These are phyloP conservation scores for Alternaria sp. DNA, from an alignment of 2,329 filamentous ascomycete genomes.

Conservation along the genomic window DNA sequence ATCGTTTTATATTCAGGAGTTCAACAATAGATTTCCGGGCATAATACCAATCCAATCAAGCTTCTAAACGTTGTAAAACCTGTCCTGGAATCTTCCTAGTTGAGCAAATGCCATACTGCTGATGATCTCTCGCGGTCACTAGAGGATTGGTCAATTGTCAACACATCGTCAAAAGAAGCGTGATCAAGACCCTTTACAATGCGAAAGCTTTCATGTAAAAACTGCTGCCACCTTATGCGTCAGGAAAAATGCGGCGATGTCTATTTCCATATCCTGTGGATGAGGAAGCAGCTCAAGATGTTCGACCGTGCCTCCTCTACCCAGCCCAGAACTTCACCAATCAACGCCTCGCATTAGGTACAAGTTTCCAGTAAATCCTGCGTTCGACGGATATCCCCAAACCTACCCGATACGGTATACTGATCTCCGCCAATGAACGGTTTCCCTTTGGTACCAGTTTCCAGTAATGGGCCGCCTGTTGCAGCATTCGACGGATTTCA, in stretches of 20 bases:
- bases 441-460: not conserved
- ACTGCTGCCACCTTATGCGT: not conserved
- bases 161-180: not conserved
- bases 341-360: not conserved
- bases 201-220: not conserved
- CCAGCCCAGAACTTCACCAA: not conserved
- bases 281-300: not conserved
- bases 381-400: not conserved
- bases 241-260: not conserved
- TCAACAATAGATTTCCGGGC: not conserved
- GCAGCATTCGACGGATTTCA: not conserved
- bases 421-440: not conserved
- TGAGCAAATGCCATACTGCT: not conserved
- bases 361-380: not conserved
- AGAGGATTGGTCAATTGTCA: not conserved
- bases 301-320: not conserved
- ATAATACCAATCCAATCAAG: not conserved
- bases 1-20: not conserved
- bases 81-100: not conserved
- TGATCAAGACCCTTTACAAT: not conserved
- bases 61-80: not conserved
- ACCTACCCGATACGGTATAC: not conserved
- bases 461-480: slow-evolving; percentile 2
- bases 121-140: not conserved
- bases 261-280: not conserved